Evolutionary conservation across 2,329 filamentous ascomycete genomes (phyloP).

Genomic region (Thielaviopsis euricoi): DNA sequence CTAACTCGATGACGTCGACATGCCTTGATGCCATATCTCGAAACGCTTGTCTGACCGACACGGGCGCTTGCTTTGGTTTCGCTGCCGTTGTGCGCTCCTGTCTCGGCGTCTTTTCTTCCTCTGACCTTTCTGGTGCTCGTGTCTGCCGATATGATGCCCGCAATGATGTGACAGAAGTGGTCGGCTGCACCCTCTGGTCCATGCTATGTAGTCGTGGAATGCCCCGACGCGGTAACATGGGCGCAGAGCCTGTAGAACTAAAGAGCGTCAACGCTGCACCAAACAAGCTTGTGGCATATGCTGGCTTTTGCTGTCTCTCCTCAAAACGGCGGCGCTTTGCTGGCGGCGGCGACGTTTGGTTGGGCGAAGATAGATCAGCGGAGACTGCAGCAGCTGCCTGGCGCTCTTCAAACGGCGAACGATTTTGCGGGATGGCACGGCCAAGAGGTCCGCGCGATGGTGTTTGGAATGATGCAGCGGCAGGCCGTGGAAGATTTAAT

Average conservation of each 20-base stretch:
- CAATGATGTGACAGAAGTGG: neutral
- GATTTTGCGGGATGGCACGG: neutral
- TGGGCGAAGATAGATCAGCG: neutral
- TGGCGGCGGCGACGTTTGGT: neutral
- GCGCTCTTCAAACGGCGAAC: slow-evolving; percentile 8
- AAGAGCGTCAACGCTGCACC: slow-evolving; percentile 27
- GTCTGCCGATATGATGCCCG: slow-evolving; percentile 4
- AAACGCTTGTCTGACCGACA: neutral
- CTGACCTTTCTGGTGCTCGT: neutral
- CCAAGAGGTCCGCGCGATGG: slow-evolving; percentile 5
- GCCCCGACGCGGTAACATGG: neutral
- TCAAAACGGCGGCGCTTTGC: slow-evolving; percentile 14
- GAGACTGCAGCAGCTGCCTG: neutral
- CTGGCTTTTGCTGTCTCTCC: slow-evolving; percentile 22
- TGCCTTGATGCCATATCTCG: neutral
- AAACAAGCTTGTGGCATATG: slow-evolving; percentile 35
- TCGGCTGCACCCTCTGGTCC: neutral
- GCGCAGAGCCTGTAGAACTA: neutral
- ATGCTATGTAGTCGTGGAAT: slow-evolving; percentile 7
- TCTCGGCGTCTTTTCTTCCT: neutral
- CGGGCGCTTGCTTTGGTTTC: neutral
- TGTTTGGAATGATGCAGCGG: neutral
- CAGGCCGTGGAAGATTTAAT: slow-evolving; percentile 3
- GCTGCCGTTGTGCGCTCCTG: neutral
- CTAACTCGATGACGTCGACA: neutral